Conservation (phyloP, 129 eudicot genomes). For the Deinandra increscens region DNA sequence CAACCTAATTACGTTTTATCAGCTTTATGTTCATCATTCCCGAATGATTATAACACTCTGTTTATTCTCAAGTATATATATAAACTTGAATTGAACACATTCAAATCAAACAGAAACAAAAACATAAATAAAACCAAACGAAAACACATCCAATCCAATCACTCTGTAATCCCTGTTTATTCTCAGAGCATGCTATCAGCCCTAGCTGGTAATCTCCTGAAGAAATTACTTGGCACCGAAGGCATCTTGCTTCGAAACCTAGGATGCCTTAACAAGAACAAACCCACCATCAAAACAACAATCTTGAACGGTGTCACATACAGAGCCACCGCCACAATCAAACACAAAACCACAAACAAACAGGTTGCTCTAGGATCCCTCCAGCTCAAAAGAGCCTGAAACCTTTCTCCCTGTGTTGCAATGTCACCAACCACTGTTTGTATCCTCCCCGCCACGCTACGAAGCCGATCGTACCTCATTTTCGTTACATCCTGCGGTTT, state of each 20-base stretch:
- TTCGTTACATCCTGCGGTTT: conserved; percentile 42
- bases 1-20: too few species aligned
- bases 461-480: conserved; percentile 73
- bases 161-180: too few species aligned
- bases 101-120: not conserved
- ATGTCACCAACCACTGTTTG: conserved; percentile 77
- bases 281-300: conserved; percentile 48
- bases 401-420: conserved; percentile 83
- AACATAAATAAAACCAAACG: too few species aligned
- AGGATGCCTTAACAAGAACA: conserved; percentile 60
- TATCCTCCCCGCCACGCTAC: conserved; percentile 78
- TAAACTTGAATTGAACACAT: conserved; percentile 1
- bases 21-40: too few species aligned
- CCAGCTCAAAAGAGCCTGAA: conserved; percentile 74
- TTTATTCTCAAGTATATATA: not conserved
- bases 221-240: conserved; percentile 61
- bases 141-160: not conserved
- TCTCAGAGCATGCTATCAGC: conserved; percentile 69
- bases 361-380: conserved; percentile 75
- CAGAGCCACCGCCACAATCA: conserved; percentile 50
- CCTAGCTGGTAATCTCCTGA: conserved; percentile 66
- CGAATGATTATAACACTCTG: not conserved
- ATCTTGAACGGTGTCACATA: conserved; percentile 66
- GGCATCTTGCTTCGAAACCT: conserved; percentile 79
- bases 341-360: conserved; percentile 55